phyloP scores from a whole-genome alignment of 1,284 basidiomycete genomes.

The Marasmius tenuissimus region DNA sequence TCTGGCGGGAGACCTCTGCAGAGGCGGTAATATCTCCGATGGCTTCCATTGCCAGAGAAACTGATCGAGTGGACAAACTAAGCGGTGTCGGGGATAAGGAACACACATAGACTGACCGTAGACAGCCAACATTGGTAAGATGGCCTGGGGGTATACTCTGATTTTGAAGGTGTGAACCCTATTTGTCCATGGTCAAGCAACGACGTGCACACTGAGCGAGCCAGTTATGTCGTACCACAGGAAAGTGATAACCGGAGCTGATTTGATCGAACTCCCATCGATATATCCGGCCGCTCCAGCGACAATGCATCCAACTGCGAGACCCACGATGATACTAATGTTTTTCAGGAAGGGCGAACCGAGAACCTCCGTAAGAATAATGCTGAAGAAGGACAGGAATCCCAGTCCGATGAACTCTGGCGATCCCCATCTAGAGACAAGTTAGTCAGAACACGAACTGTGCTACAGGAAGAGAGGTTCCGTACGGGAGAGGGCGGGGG shows the following conservation, averaged over 20 bases:
- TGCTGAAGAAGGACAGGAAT: constrained; percentile 78
- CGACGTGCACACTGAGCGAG: not conserved
- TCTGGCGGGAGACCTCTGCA: constrained; percentile 75
- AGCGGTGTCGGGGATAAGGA: not conserved
- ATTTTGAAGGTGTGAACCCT: constrained; percentile 81
- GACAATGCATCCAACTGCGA: constrained; percentile 77
- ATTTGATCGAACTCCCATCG: constrained; percentile 57
- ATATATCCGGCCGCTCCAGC: constrained; percentile 77
- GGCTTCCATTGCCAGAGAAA: constrained; percentile 79
- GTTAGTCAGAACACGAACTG: not conserved
- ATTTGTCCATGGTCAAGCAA: constrained; percentile 21
- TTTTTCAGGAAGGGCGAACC: constrained; percentile 85
- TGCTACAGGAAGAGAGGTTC: constrained; percentile 6
- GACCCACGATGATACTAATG: constrained; percentile 71
- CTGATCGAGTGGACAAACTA: constrained; percentile 26
- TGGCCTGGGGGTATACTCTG: constrained; percentile 76
- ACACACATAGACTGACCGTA: constrained; percentile 48
- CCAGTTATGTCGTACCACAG: constrained; percentile 48
- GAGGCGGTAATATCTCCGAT: constrained; percentile 88
- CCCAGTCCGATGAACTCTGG: constrained; percentile 85
- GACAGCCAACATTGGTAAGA: constrained; percentile 82
- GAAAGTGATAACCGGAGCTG: constrained; percentile 78
- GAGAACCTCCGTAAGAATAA: constrained; percentile 77
- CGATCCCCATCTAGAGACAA: constrained; percentile 62
- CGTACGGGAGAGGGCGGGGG: constrained; percentile 49